A percentile compares a stretch with the other conserved stretches of the same genome.
These are phyloP conservation scores for Citrullus amarus DNA, from an alignment of 306 rosid species.

Conservation along the genomic window DNA sequence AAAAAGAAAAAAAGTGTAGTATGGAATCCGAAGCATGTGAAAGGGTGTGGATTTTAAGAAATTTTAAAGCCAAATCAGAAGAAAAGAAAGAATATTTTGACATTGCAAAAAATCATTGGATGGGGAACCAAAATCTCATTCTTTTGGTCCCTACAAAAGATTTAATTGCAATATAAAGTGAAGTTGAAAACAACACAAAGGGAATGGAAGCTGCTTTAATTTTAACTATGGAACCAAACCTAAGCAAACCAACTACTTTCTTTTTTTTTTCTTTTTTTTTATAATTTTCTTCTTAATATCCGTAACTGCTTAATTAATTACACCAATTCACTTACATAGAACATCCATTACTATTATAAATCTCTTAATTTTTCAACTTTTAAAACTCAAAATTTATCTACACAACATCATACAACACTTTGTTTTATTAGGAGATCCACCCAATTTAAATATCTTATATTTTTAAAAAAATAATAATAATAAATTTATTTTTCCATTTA, in stretches of 20 bases:
- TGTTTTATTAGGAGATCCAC: too few species aligned
- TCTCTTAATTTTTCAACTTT: too few species aligned
- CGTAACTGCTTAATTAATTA: background rate
- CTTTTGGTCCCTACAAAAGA: conserved; percentile 1
- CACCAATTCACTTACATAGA: too few species aligned
- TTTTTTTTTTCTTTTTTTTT: too few species aligned
- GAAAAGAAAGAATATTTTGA: background rate
- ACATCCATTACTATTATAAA: too few species aligned
- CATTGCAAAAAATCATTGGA: background rate
- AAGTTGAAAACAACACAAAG: background rate
- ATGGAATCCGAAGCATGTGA: background rate
- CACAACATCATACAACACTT: too few species aligned
- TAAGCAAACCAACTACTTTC: too few species aligned
- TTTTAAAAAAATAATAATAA: too few species aligned
- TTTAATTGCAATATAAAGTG: background rate
- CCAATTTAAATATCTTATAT: too few species aligned
- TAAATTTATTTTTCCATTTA: too few species aligned
- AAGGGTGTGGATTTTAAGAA: background rate
- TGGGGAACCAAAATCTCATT: background rate
- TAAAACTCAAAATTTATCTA: too few species aligned
- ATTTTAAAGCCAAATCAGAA: background rate
- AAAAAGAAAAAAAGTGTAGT: background rate
- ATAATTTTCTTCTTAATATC: too few species aligned
- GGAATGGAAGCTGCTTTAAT: background rate
- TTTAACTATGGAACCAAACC: background rate